Conservation (phyloP, 139 green algal genomes). For the Chara braunii region DNA sequence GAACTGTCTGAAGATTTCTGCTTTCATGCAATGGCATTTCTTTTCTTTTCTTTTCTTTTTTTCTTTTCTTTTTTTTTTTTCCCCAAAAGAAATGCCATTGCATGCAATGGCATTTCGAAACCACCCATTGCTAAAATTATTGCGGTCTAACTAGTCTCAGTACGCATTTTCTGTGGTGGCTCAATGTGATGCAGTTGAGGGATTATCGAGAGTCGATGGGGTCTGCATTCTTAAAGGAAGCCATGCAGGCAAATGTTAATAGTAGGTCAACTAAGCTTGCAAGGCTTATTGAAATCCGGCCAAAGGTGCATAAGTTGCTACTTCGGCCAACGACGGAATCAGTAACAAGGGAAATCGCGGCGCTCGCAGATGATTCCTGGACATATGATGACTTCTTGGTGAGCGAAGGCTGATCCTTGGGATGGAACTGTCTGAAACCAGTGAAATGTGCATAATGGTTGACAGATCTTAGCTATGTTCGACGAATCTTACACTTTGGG, state of each 20-base stretch:
- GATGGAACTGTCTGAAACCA: too few species aligned
- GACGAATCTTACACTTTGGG: too few species aligned
- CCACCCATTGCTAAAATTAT: not conserved
- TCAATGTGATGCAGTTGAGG: constrained; percentile 1
- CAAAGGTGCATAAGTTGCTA: constrained; percentile 22
- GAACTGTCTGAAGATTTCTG: too few species aligned
- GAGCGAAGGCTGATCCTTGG: too few species aligned
- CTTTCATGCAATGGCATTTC: constrained; percentile 3
- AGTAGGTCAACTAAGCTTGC: not conserved
- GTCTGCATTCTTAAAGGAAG: too few species aligned
- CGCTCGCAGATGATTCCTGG: constrained; percentile 24
- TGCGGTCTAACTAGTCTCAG: not conserved
- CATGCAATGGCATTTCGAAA: not conserved
- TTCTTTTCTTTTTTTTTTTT: not conserved
- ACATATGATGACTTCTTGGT: constrained; percentile 30
- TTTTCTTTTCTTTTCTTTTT: not conserved
- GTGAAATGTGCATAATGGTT: too few species aligned
- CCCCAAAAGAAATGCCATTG: constrained; percentile 1
- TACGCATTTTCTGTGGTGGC: not conserved
- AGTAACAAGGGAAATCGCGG: constrained; percentile 21
- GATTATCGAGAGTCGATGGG: constrained; percentile 16
- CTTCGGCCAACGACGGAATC: constrained; percentile 23
- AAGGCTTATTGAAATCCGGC: not conserved
- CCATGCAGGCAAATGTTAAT: not conserved
- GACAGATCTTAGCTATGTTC: too few species aligned